phyloP scores from a whole-genome alignment of 768 basidiomycete species.

The Amylocystis lapponica region DNA sequence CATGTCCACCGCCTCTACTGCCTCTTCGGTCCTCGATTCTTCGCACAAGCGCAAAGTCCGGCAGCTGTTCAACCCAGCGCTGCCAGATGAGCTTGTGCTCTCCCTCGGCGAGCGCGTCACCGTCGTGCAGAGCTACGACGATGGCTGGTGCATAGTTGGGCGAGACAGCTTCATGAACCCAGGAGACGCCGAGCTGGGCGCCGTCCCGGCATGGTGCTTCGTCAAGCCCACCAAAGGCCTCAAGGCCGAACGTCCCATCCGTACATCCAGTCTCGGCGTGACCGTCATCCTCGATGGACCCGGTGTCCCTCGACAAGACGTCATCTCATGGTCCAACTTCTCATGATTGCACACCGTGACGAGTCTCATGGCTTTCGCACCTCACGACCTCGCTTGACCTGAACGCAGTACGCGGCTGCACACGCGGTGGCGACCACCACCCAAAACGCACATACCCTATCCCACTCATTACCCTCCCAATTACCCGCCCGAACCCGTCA shows the following conservation, averaged over 20 bases:
- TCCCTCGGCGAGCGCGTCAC: conserved; percentile 53
- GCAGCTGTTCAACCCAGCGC: conserved; percentile 60
- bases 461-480: too few relatives aligned
- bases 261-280: conserved; percentile 51
- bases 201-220: conserved; percentile 78
- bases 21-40: conserved; percentile 9
- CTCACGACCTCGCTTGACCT: too few relatives aligned
- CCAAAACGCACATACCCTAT: too few relatives aligned
- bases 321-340: conserved; percentile 74
- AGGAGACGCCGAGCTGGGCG: conserved; percentile 56
- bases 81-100: conserved; percentile 69
- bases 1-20: conserved; percentile 13
- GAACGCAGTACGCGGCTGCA: too few relatives aligned
- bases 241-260: conserved; percentile 56
- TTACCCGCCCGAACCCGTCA: too few relatives aligned
- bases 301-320: conserved; percentile 36
- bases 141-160: conserved; percentile 76
- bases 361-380: too few relatives aligned
- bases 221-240: conserved; percentile 55
- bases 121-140: conserved; percentile 64
- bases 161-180: conserved; percentile 36
- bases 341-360: too few relatives aligned
- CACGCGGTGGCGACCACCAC: too few relatives aligned
- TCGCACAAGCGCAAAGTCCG: conserved; percentile 45
- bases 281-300: conserved; percentile 47